Percentiles rank a stretch among this genome's conserved stretches.
Conservation (phyloP, 495 filamentous ascomycete genomes). For the Trichoderma virens region DNA sequence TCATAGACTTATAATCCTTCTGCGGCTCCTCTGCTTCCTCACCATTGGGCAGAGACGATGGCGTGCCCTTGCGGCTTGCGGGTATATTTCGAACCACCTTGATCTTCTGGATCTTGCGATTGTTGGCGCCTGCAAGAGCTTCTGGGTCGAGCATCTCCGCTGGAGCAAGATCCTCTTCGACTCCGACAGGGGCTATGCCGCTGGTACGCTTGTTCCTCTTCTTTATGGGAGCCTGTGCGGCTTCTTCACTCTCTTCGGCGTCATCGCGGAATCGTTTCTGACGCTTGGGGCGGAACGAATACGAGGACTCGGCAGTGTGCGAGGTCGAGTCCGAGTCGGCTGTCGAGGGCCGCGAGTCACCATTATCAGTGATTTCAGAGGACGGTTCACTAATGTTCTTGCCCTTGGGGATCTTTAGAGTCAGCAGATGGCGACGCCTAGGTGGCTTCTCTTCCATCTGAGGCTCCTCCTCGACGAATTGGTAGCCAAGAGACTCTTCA, state of each 20-base stretch:
- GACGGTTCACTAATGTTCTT: constrained; percentile 24
- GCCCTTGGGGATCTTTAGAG: constrained; percentile 5
- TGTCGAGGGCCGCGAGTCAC: constrained; percentile 25
- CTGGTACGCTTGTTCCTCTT: constrained; percentile 7
- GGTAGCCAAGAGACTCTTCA: background rate
- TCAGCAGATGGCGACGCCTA: constrained; percentile 17
- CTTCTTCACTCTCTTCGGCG: constrained; percentile 14
- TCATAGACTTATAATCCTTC: constrained; percentile 43
- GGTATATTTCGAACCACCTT: background rate
- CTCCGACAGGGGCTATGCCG: background rate
- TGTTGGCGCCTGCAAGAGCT: constrained; percentile 10
- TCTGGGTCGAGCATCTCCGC: constrained; percentile 13
- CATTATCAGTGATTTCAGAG: constrained; percentile 11
- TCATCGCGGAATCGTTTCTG: constrained; percentile 33
- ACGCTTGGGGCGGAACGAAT: constrained; percentile 30
- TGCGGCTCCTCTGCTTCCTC: constrained; percentile 16
- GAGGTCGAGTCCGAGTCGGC: constrained; percentile 24
- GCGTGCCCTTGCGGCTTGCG: background rate
- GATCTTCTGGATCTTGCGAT: constrained; percentile 9
- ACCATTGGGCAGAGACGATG: constrained; percentile 1
- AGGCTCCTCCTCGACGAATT: background rate
- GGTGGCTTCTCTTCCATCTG: background rate
- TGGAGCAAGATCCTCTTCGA: background rate
- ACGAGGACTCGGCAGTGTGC: constrained; percentile 25
- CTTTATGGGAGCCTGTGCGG: background rate